Conservation (phyloP, 2,329 filamentous ascomycete genomes). For the Aspergillus sp. region DNA sequence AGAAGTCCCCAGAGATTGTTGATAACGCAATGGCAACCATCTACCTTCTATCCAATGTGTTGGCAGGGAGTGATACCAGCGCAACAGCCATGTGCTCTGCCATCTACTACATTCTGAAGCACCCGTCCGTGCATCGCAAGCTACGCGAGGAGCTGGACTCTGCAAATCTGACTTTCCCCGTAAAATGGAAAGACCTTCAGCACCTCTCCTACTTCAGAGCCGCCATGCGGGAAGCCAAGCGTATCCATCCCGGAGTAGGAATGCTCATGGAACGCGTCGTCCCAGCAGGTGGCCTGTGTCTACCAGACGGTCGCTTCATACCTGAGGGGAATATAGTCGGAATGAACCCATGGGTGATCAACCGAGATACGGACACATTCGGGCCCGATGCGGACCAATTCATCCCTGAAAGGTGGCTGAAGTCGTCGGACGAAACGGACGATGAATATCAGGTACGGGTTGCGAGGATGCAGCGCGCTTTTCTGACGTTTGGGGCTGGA, state of each 20-base stretch:
- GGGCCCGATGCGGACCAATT: constrained; percentile 59
- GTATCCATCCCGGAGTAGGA: constrained; percentile 6
- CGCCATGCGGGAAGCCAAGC: constrained; percentile 10
- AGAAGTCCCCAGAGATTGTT: constrained; percentile 11
- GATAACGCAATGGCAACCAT: constrained; percentile 11
- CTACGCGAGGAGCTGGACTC: constrained; percentile 18
- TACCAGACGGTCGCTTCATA: constrained; percentile 16
- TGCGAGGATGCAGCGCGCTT: constrained; percentile 14
- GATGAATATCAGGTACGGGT: constrained; percentile 8
- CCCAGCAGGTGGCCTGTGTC: constrained; percentile 1
- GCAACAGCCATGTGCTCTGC: constrained; percentile 26
- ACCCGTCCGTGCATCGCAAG: constrained; percentile 15
- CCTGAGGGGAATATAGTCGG: constrained; percentile 31
- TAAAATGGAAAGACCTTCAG: constrained; percentile 3
- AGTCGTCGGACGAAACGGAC: constrained; percentile 4
- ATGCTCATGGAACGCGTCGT: not conserved
- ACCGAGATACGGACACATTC: constrained; percentile 61
- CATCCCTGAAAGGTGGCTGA: constrained; percentile 25
- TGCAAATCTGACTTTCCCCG: constrained; percentile 9
- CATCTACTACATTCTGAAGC: constrained; percentile 25
- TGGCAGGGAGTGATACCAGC: constrained; percentile 30
- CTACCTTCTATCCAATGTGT: constrained; percentile 18
- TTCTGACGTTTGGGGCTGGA: constrained; percentile 17
- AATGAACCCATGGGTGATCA: constrained; percentile 68
- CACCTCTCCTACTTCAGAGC: constrained; percentile 6